Evolutionary conservation across 2,329 filamentous ascomycete genomes (phyloP), one percentile per base, ranked within the genome.

Genomic region (Hypoxylon sp.): DNA sequence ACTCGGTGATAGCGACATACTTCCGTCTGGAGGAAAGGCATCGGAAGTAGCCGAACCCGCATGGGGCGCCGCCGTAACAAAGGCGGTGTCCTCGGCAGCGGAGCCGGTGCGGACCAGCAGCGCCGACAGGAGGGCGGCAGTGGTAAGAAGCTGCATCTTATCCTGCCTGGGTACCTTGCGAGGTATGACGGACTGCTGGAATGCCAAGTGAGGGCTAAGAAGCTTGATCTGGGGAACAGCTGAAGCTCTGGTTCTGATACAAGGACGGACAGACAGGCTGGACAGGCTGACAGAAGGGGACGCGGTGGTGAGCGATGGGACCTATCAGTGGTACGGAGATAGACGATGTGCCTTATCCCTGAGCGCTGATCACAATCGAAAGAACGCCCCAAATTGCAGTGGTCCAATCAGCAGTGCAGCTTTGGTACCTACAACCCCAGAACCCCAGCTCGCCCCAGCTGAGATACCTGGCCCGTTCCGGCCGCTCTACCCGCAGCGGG

Each of bases 41-140:
- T 64, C 59, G 9, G 59, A 60, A 8, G 48, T 57, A 29, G 55
- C 59, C 17, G 59, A 60, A 9, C 62, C 62, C 13, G 59, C 62
- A 31, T 62, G 29, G 15, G 59, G 55, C 15, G 48, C 18, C 7
- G 61, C 61, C 42, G 61, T 54, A 18, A 61, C 17, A 26, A 63
- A 60, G 18, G 51, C 41, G 18, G 42, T 43, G 37, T 60, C 58
- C 15, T 63, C 61, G 24, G 58, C 54, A 17, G 55, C 61, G 10
- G 29, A 35, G 33, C 58, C 43, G 46, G 51, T 26, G 15, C 20
- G 54, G 43, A 60, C 52, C 43, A 64, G 50, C 31, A 62, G 46
- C 27, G 55, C 58, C 43, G 54, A 64, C 18, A 56, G 38, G 40
- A 64, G n/a, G 26, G 48, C 53, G 15, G 43, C 55, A 17, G 35